Conservation (phyloP, 306 rosid species). For the Citrullus colocynthis region DNA sequence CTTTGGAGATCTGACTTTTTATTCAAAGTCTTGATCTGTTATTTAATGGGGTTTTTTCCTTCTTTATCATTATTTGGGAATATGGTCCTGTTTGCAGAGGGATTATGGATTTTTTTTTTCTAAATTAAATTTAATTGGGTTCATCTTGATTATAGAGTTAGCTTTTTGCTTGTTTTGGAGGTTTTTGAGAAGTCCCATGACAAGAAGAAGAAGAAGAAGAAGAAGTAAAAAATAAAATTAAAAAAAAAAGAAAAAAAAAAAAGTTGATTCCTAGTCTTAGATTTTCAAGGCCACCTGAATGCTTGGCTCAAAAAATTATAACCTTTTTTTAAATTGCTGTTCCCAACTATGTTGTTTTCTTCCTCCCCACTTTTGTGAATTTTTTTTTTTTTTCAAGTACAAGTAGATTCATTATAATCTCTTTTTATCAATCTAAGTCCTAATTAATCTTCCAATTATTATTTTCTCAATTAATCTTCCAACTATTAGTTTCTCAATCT, state of each 20-base stretch:
- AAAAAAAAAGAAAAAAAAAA: background rate
- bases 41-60: background rate
- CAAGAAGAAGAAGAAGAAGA: background rate
- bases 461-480: background rate
- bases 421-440: background rate
- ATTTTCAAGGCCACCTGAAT: slow-evolving; percentile 2
- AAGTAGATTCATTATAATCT: background rate
- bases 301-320: background rate
- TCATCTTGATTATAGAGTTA: background rate
- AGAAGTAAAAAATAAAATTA: background rate
- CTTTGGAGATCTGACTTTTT: background rate
- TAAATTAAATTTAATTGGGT: too few relatives aligned
- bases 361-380: background rate
- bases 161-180: background rate
- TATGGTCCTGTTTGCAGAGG: background rate
- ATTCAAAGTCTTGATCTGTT: background rate
- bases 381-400: background rate
- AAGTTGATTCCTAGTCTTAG: background rate
- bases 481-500: background rate
- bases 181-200: background rate
- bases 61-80: background rate
- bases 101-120: background rate
- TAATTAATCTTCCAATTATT: background rate
- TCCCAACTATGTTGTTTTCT: background rate
- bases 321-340: background rate